Evolutionary conservation across 345 rosid genomes (phyloP), one percentile per base, ranked within the genome.

Genomic region (Anacardium occidentale): DNA sequence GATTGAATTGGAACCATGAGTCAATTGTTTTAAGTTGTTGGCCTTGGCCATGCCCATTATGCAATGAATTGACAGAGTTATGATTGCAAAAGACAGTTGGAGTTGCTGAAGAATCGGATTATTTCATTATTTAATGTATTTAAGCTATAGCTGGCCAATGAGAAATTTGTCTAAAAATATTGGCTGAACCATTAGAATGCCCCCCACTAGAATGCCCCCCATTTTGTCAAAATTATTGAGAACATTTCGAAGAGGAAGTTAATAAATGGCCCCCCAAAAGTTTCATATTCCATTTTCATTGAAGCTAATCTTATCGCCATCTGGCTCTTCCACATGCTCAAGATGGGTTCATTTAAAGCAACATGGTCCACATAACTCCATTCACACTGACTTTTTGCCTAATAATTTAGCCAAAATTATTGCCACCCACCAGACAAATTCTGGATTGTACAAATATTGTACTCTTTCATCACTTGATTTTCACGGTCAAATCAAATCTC

Each of bases 121-220:
- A 52, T 45, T 65, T 62, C 42, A 37, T 37, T 37, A 37, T 37
- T 5, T 37, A 9, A 5, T 7, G 10, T 21, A 6, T 55, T 71
- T 21, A 55, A 75, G 63, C 45, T 64, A 4, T 59, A 66, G 78
- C 77, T 71, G 80, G 69, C 70, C 74, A 69, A 74, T 62, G 54
- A 69, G 75, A 69, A 44, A 12, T 62, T 64, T 22, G n/a, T 58
- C 45, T 29, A 7, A 4, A 50, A n/a, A 25, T 12, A 11, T 29
- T 18, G 24, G 44, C 45, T 29, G 18, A 50, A 52, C 67, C 24
- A 55, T 59, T 18, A 21, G 70, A 17, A 22, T 76, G 24, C 42
- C 77, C 87, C 64, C 67, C 24, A 55, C 54, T 18, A 21, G 70
- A 17, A 22, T 76, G 24, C 42, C 77, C 87, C n/a, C 22, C 67